Base-by-base conservation (phyloP, 306 rosid genomes). In the Gastrolobium villosum region DNA sequence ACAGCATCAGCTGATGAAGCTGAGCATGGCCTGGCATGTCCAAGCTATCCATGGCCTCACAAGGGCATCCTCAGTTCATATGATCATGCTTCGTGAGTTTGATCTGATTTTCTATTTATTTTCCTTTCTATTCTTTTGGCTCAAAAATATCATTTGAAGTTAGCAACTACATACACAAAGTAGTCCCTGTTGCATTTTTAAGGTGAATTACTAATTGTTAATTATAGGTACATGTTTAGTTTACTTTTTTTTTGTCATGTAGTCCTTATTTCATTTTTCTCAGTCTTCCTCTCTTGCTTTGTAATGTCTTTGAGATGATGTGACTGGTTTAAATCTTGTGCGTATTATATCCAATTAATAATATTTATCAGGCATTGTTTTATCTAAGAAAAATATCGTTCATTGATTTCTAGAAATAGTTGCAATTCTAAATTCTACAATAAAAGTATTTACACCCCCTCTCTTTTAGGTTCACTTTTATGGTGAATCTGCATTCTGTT, bases 41-140 rank as follows among this genome's bases (percentile, higher is more conserved):
- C 99, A 66, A 84, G 39, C 89, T 96, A 93, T 88, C 99, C 99
- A 36, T 96, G 99, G 99, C 99, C 99, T 76, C 99, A 96, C 81
- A n/a, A 82, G 68, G 99, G 99, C 69, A 96, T 96, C 64, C 95
- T 96, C 55, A 96, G 99, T 78, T 96, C 99, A 81, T 96, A 96
- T 63, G 99, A 96, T 70, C 99, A 93, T 79, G 96, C 94, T 81
- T 91, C 99, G 98, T 93, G 67, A 87, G 99, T 89, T 80, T 53
- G 39, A 34, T 59, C 48, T 36, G 26, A 77, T 68, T 48, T 34
- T 1, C 30, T 41, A 53, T 20, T 20, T 20, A 49, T 8, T 31
- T 48, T 31, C 34, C 37, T 52, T 37, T 81, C 13, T 26, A 3
- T 44, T 4, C 8, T 28, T 70, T 13, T 62, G 10, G 20, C 31